Conservation (phyloP, 306 rosid species). For the Pyrus pyrifolia region DNA sequence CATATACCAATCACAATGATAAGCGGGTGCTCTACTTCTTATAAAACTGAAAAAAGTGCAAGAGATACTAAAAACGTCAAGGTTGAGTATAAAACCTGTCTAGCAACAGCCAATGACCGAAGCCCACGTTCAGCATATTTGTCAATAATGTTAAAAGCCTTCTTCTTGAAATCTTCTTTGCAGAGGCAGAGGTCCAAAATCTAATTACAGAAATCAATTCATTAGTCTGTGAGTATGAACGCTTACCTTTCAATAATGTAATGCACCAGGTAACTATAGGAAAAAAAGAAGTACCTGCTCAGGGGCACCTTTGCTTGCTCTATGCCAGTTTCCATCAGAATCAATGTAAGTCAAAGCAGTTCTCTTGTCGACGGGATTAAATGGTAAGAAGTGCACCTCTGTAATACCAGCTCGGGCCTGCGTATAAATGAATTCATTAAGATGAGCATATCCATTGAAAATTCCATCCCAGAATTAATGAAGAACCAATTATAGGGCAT, state of each 20-base stretch:
- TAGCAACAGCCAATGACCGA: conserved; percentile 84
- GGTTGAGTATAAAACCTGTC: conserved; percentile 64
- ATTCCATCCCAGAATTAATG: background rate
- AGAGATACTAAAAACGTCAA: background rate
- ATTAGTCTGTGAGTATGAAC: conserved; percentile 2
- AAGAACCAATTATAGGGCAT: background rate
- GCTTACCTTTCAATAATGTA: background rate
- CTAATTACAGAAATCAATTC: conserved; percentile 29
- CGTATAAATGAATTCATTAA: conserved; percentile 1
- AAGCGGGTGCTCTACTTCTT: background rate
- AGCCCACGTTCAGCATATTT: conserved; percentile 98
- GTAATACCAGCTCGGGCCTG: conserved; percentile 87
- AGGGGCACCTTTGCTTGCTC: conserved; percentile 99
- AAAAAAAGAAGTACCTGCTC: conserved; percentile 64
- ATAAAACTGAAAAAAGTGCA: background rate
- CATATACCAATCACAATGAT: background rate
- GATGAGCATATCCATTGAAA: background rate
- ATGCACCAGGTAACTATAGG: background rate
- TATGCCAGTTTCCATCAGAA: conserved; percentile 71
- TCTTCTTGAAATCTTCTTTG: conserved; percentile 77
- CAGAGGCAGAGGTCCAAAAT: conserved; percentile 70
- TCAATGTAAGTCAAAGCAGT: conserved; percentile 98
- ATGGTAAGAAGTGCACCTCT: conserved; percentile 90
- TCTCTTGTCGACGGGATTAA: conserved; percentile 96
- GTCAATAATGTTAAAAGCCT: conserved; percentile 61